phyloP scores from a whole-genome alignment of 306 rosid species.

The Bauhinia variegata region DNA sequence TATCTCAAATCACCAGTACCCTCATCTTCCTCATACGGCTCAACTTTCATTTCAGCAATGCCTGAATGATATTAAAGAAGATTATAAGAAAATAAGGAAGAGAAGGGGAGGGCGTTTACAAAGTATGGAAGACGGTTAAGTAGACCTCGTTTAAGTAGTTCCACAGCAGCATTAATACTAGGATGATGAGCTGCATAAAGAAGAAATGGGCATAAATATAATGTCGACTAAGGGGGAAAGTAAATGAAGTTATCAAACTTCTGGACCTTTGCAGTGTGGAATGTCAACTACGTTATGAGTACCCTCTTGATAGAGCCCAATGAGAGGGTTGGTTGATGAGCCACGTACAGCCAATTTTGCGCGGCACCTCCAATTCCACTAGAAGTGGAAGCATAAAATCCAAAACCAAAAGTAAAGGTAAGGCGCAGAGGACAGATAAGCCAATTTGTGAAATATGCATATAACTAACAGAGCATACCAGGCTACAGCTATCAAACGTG shows the following conservation, averaged over 20 bases:
- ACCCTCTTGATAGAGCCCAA: constrained; percentile 90
- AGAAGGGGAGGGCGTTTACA: neutral
- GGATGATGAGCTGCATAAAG: constrained; percentile 88
- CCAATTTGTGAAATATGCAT: constrained; percentile 1
- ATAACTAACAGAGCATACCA: constrained; percentile 47
- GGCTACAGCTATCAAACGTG: constrained; percentile 73
- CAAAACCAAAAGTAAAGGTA: neutral
- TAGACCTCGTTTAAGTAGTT: constrained; percentile 72
- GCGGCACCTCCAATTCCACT: constrained; percentile 99
- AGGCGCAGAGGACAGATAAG: neutral
- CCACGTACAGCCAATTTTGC: constrained; percentile 95
- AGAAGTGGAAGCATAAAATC: neutral
- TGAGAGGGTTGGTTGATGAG: constrained; percentile 59
- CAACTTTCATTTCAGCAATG: constrained; percentile 55
- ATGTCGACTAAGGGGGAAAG: constrained; percentile 1
- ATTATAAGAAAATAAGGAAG: constrained; percentile 2
- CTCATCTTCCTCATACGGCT: constrained; percentile 84
- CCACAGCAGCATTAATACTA: constrained; percentile 81
- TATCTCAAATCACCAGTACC: constrained; percentile 85
- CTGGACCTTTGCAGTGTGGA: constrained; percentile 80
- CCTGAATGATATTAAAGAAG: constrained; percentile 47
- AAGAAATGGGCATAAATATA: constrained; percentile 21
- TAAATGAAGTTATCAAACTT: neutral
- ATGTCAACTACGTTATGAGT: constrained; percentile 87
- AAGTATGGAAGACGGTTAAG: no score